phyloP scores from a whole-genome alignment of 176 grass and related monocot species.

The Oryza officinalis region DNA sequence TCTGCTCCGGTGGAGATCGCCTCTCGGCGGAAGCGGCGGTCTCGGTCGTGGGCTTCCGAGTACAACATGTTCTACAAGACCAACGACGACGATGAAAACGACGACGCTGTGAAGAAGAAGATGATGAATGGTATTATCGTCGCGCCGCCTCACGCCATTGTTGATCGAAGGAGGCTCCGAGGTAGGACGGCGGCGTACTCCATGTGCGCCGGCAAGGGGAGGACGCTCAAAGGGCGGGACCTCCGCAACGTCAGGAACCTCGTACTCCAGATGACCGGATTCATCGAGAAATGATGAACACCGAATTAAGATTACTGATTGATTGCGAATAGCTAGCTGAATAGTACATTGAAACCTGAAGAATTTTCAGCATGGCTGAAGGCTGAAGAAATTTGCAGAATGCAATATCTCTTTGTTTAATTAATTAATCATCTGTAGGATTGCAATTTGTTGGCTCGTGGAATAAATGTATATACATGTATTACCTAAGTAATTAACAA shows the following conservation, averaged over 20 bases:
- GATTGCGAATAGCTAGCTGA: background rate
- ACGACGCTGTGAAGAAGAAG: background rate
- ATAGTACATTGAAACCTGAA: slow-evolving; percentile 11
- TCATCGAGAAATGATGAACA: slow-evolving; percentile 70
- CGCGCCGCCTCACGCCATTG: slow-evolving; percentile 55
- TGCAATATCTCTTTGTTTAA: background rate
- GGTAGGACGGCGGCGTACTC: slow-evolving; percentile 52
- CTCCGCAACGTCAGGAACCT: slow-evolving; percentile 57
- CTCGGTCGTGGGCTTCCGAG: slow-evolving; percentile 49
- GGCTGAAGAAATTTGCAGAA: background rate
- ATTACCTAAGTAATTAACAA: background rate
- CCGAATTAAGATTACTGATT: background rate
- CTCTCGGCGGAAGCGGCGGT: slow-evolving; percentile 44
- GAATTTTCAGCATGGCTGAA: background rate
- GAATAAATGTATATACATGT: slow-evolving; percentile 33
- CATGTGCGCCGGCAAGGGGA: slow-evolving; percentile 69
- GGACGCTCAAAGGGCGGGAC: slow-evolving; percentile 87
- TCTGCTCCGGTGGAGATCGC: slow-evolving; percentile 36
- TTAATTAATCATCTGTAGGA: background rate
- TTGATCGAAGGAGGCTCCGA: slow-evolving; percentile 5
- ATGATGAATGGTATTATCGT: background rate
- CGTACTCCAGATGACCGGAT: slow-evolving; percentile 73
- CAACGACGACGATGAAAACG: background rate
- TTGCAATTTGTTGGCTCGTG: background rate
- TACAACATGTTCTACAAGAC: background rate